Percentiles rank a stretch among this genome's conserved stretches.
These are phyloP conservation scores for Aspergillus sp. DNA, from an alignment of 2,329 filamentous ascomycete species.

Conservation along the genomic window DNA sequence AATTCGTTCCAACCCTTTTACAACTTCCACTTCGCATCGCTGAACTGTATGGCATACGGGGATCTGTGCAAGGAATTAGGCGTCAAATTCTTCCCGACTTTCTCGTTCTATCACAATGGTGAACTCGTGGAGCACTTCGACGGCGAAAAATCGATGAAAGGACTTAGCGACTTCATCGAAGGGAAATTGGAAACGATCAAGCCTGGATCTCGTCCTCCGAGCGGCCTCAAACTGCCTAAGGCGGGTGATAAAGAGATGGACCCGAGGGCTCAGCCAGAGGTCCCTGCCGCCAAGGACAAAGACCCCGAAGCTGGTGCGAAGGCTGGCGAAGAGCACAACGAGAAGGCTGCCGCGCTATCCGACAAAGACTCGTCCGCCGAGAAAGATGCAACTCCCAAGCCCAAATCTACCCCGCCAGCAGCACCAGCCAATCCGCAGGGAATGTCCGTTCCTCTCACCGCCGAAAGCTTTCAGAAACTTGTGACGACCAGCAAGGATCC, in stretches of 20 bases:
- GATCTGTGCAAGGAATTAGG: constrained; percentile 72
- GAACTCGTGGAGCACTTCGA: constrained; percentile 61
- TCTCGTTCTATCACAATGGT: constrained; percentile 78
- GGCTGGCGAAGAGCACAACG: constrained; percentile 44
- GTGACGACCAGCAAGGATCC: constrained; percentile 86
- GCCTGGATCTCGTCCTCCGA: constrained; percentile 74
- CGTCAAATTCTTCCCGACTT: constrained; percentile 71
- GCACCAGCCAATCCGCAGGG: constrained; percentile 71
- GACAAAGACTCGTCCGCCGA: constrained; percentile 23
- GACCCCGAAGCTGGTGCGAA: constrained; percentile 38
- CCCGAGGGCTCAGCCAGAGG: constrained; percentile 37
- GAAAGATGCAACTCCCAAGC: constrained; percentile 43
- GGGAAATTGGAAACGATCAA: constrained; percentile 71
- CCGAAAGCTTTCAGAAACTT: constrained; percentile 79
- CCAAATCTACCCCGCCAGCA: constrained; percentile 52
- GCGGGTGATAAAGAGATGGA: constrained; percentile 61
- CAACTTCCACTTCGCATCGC: constrained; percentile 79
- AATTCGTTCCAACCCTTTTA: constrained; percentile 79
- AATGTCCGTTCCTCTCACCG: constrained; percentile 70
- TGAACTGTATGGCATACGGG: constrained; percentile 83
- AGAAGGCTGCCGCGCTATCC: constrained; percentile 32
- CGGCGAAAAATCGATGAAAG: constrained; percentile 67
- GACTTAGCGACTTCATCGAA: constrained; percentile 71
- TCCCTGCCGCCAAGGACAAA: constrained; percentile 44
- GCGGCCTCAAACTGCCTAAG: constrained; percentile 67